Base-by-base conservation (phyloP, 495 filamentous ascomycete genomes). In the Penicillium desertorum region DNA sequence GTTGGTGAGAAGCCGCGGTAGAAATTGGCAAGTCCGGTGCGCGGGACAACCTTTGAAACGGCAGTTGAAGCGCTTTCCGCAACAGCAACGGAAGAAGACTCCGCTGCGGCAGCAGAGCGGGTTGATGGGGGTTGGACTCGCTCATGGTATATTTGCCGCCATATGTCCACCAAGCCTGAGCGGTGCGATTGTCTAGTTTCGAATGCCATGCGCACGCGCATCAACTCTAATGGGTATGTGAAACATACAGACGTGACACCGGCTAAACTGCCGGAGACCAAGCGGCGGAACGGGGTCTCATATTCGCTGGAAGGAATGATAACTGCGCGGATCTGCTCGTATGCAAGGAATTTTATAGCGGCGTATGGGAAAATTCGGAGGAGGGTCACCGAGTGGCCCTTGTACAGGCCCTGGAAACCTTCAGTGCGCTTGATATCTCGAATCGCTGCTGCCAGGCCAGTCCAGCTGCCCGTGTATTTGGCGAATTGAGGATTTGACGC, bases 321-420 rank as follows among this genome's bases (percentile, higher is more conserved):
- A 12, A 86, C 61, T 11, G 85, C 80, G 22, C 94, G 88, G 56
- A 96, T 87, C 68, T 98, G 94, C 73, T 98, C 94, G 72, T 98
- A 98, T 22, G 94, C 91, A 42, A 98, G 81, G 73, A 98, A 98
- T 62, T 98, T 98, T 73, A 97, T 96, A 14, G 88, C 92, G 12
- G 92, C 94, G 70, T 98, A 98, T 7, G 94, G 94, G 69, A 97
- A 98, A 59, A 98, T 96, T 55, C 95, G 87, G 47, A 98, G 81
- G 5, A 98, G 73, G 0, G 94, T 98, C 14, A 92, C 94, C 17
- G 91, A 96, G 70, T 98, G 95, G 5, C 94, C 94, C 53, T 93
- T 86, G 71, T 87, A 98, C 17, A 98, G 79, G 2, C 95, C 94
- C 17, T 79, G 58, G 4, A 82, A 43, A 23, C 94, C 94, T 56